Base-by-base conservation (phyloP, 192 early-diverging fungal species). In the Umbelopsis vinacea region DNA sequence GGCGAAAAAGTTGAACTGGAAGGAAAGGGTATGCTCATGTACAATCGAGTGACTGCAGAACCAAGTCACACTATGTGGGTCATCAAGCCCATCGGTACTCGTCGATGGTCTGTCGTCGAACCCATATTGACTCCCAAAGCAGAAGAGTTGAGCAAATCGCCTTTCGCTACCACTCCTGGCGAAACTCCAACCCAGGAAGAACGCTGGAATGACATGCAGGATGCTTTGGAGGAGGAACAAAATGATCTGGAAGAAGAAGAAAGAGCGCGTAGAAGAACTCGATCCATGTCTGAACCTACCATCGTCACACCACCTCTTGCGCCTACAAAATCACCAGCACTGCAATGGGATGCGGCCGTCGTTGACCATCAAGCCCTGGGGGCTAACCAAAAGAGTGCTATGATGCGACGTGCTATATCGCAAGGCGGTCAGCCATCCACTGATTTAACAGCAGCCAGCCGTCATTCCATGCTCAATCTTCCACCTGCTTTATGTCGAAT, bases 21-120 rank as follows among this genome's bases (percentile, higher is more conserved):
- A 77, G 93, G 90, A n/a, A 91, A 94, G 69, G 94, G 94, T 19
- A 94, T 95, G 90, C 69, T 94, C 14, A 89, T 90, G 73, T 88
- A 91, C 55, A 89, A 95, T 75, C 79, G 90, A 33, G 81, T 81
- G 0, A 88, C 88, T n/a, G 82, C 83, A 19, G 76, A 83, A 15
- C 87, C 90, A 0, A 83, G 83, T 53, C 92, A 90, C 66, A 89
- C 88, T 3, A 89, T 95, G 79, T 95, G 93, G 93, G 89, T 95
- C 0, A 83, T 91, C 2, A 86, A 89, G 22, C 93, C 94, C 2
- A 76, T 84, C 0, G 81, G 46, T 8, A 46, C 46, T 22, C 54
- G 47, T 43, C 71, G 69, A 23, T 80, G 71, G 52, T 73, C 77
- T 24, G 37, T 74, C 33, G 35, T 68, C 22, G 79, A 76, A 17